phyloP scores from a whole-genome alignment of 208 protist species.

The Histomonas meleagridis region DNA sequence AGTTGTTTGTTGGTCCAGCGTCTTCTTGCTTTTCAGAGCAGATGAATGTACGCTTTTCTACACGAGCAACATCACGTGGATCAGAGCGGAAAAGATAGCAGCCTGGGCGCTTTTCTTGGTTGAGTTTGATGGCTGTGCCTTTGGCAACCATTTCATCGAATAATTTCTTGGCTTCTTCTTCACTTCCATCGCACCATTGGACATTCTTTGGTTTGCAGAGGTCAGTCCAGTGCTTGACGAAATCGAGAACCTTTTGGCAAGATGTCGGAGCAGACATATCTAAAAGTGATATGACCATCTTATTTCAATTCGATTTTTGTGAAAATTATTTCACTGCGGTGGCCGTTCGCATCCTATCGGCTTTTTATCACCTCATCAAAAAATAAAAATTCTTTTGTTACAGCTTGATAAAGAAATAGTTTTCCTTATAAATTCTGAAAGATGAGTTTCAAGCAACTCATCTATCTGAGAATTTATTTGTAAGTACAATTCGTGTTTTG shows the following conservation, averaged over 20 bases:
- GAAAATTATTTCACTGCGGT: too few species aligned
- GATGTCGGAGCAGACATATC: background rate
- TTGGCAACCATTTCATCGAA: constrained; percentile 24
- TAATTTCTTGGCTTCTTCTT: constrained; percentile 40
- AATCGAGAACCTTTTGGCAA: background rate
- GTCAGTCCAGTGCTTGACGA: background rate
- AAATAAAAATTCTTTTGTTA: too few species aligned
- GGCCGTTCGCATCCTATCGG: too few species aligned
- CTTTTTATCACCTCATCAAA: too few species aligned
- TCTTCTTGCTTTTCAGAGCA: constrained; percentile 42
- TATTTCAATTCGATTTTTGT: too few species aligned
- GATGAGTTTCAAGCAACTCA: too few species aligned
- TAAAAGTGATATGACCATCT: too few species aligned
- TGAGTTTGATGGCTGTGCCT: constrained; percentile 39
- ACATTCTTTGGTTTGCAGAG: constrained; percentile 41
- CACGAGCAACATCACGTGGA: constrained; percentile 49
- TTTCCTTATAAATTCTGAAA: too few species aligned
- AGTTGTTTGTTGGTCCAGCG: constrained; percentile 50
- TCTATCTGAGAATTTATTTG: too few species aligned
- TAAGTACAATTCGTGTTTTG: too few species aligned
- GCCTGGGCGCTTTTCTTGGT: constrained; percentile 44
- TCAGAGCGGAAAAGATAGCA: constrained; percentile 49
- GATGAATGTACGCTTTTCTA: constrained; percentile 49
- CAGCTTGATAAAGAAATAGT: too few species aligned
- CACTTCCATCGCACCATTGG: constrained; percentile 39